Percentiles rank a stretch among this genome's conserved stretches.
Evolutionary conservation across 2,329 filamentous ascomycete genomes (phyloP).

Genomic region (Berkeleyomyces rouxiae): DNA sequence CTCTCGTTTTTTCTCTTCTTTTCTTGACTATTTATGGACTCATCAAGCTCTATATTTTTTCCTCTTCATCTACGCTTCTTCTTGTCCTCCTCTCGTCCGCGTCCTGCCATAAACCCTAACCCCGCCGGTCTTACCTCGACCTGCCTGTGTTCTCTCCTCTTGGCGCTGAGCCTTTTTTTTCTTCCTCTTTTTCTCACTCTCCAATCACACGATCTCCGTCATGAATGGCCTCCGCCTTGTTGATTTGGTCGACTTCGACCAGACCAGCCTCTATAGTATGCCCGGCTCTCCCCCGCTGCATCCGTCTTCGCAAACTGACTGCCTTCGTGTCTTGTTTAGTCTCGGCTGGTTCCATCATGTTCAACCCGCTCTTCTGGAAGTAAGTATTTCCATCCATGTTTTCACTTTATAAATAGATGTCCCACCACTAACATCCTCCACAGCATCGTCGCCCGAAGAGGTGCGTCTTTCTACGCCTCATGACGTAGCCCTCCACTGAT

Average conservation of each 20-base stretch:
- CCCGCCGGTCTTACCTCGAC: no score
- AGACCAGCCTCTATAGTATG: constrained; percentile 51
- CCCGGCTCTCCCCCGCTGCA: constrained; percentile 14
- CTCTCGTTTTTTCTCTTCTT: constrained; percentile 2
- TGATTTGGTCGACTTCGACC: constrained; percentile 41
- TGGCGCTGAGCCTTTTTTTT: background rate
- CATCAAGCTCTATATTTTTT: no score
- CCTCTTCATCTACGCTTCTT: no score
- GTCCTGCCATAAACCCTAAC: no score
- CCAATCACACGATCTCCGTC: background rate
- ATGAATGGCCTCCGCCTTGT: background rate
- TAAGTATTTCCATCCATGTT: constrained; percentile 33
- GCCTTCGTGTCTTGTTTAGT: constrained; percentile 33
- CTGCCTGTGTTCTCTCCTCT: no score
- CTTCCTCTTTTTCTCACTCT: constrained; percentile 13
- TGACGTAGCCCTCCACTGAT: constrained; percentile 10
- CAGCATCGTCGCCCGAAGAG: constrained; percentile 70
- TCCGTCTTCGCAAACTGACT: background rate
- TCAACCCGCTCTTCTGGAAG: constrained; percentile 99
- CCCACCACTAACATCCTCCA: constrained; percentile 21
- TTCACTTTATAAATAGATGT: background rate
- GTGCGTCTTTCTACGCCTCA: constrained; percentile 27
- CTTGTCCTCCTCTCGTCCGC: no score
- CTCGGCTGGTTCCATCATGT: constrained; percentile 64
- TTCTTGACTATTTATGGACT: background rate